Conservation (phyloP, 2,329 filamentous ascomycete species). For the Tolypocladium sp. region DNA sequence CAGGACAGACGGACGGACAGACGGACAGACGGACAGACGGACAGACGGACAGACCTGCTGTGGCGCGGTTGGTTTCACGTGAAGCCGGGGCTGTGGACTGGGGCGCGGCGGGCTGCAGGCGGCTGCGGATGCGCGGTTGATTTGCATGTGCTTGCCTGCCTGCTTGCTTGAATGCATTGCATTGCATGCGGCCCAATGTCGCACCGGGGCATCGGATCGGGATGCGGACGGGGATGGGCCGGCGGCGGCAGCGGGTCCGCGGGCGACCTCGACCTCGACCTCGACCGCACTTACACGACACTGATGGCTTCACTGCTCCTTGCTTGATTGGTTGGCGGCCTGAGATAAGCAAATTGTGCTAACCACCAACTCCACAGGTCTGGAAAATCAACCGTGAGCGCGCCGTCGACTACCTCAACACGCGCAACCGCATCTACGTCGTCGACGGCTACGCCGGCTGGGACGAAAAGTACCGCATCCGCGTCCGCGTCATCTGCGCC, state of each 20-base stretch:
- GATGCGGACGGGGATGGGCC: not conserved
- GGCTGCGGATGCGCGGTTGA: not conserved
- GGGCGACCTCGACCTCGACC: too few relatives aligned
- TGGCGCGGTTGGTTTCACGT: not conserved
- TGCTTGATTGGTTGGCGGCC: constrained; percentile 7
- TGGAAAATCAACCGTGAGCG: constrained; percentile 99
- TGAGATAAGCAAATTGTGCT: not conserved
- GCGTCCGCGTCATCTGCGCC: constrained; percentile 94
- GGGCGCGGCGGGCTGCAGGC: not conserved
- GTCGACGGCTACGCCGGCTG: constrained; percentile 95
- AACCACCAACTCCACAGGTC: constrained; percentile 50
- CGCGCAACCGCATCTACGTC: constrained; percentile 96
- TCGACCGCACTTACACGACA: not conserved
- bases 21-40: not conserved
- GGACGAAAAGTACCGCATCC: constrained; percentile 97
- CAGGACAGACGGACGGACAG: too few relatives aligned
- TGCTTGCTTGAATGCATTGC: not conserved
- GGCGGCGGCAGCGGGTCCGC: not conserved
- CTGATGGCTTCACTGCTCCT: not conserved
- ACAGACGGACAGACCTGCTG: not conserved
- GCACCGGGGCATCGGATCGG: not conserved
- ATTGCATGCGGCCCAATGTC: not conserved
- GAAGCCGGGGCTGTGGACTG: not conserved
- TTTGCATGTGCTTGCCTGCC: constrained; percentile 1
- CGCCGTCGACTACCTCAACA: constrained; percentile 98